A percentile compares a stretch with the other conserved stretches of the same genome.
phyloP scores from a whole-genome alignment of 352 stramenopile genomes.

The Pythium phragmiticola region DNA sequence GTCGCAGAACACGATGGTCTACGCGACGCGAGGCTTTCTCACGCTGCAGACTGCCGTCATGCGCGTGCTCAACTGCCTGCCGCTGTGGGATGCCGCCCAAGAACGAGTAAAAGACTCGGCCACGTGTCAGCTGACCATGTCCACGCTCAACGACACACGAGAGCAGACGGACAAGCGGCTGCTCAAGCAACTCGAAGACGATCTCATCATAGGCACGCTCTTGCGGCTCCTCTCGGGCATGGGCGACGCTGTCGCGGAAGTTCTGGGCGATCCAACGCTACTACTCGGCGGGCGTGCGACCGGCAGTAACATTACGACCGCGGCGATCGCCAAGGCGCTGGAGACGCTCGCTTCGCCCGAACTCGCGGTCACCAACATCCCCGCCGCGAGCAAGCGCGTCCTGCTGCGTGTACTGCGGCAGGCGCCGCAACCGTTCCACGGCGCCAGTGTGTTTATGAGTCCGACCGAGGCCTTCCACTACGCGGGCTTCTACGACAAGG shows the following conservation, averaged over 20 bases:
- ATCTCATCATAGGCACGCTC: slow-evolving; percentile 50
- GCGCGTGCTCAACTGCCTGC: slow-evolving; percentile 67
- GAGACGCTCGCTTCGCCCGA: slow-evolving; percentile 3
- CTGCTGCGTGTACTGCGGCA: slow-evolving; percentile 54
- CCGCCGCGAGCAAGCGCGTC: slow-evolving; percentile 29
- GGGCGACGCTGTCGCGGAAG: neutral
- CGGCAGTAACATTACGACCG: neutral
- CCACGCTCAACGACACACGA: slow-evolving; percentile 26
- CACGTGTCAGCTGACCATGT: slow-evolving; percentile 47
- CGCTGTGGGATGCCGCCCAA: slow-evolving; percentile 46
- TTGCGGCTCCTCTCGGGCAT: slow-evolving; percentile 28
- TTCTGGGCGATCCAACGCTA: slow-evolving; percentile 9
- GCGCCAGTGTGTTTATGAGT: slow-evolving; percentile 41
- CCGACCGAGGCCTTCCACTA: slow-evolving; percentile 57
- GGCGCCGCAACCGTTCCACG: slow-evolving; percentile 61
- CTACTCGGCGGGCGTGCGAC: neutral
- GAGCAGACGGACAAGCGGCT: slow-evolving; percentile 35
- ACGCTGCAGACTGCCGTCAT: slow-evolving; percentile 69
- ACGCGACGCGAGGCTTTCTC: slow-evolving; percentile 64
- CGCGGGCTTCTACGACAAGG: slow-evolving; percentile 77
- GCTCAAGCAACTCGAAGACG: slow-evolving; percentile 45
- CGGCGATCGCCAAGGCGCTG: slow-evolving; percentile 8
- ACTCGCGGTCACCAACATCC: slow-evolving; percentile 29
- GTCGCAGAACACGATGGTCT: slow-evolving; percentile 34
- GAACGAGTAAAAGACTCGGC: slow-evolving; percentile 22